A percentile compares a stretch with the other conserved stretches of the same genome.
Conservation (phyloP, 73 alveolate genomes). For the Tetrahymena thermophila region DNA sequence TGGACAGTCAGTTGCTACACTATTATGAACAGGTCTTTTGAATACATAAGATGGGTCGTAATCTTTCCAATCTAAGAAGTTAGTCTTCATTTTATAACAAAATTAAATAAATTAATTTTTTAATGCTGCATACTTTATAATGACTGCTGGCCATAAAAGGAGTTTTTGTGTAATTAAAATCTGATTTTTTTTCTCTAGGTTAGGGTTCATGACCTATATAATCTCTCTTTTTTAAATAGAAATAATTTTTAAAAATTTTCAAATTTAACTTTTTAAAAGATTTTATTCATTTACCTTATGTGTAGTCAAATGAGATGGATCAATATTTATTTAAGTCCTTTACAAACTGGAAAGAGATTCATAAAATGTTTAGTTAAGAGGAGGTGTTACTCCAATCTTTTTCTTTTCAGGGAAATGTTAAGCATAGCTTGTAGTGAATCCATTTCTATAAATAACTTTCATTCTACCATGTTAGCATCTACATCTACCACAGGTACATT, state of each 20-base stretch:
- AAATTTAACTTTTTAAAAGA: too few species aligned
- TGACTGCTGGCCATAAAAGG: background rate
- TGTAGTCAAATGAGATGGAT: background rate
- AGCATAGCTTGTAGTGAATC: background rate
- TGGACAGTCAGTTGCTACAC: background rate
- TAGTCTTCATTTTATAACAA: background rate
- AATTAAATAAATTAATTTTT: background rate
- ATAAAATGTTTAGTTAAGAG: background rate
- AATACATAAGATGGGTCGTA: background rate
- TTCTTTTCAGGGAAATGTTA: background rate
- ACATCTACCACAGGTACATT: background rate
- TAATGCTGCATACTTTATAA: background rate
- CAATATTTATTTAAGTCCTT: background rate
- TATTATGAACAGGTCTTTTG: background rate
- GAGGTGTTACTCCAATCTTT: background rate
- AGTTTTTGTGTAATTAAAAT: background rate
- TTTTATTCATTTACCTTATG: background rate
- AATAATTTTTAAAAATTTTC: background rate
- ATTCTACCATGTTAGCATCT: background rate
- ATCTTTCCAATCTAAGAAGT: background rate
- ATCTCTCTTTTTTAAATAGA: background rate
- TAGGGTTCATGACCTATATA: background rate
- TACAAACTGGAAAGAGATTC: background rate
- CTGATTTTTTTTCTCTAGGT: background rate
- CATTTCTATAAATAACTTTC: background rate